phyloP scores from a whole-genome alignment of 495 filamentous ascomycete genomes.

The Penicillium goetzii region DNA sequence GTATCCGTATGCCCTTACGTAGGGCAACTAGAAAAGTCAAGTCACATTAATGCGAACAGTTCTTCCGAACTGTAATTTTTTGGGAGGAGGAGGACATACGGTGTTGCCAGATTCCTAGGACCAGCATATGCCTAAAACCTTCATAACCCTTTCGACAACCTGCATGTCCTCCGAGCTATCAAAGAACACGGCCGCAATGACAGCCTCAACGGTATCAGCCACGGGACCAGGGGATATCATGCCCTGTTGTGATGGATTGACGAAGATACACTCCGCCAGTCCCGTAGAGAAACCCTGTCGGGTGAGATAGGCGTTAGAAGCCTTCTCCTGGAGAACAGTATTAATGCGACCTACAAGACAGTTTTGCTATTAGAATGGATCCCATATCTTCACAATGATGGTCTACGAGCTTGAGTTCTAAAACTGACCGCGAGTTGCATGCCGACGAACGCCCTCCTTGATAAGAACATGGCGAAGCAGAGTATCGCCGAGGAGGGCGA shows the following conservation, averaged over 20 bases:
- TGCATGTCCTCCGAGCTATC: neutral
- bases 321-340: neutral
- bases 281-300: neutral
- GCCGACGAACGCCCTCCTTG: too few relatives aligned
- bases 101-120: neutral
- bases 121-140: neutral
- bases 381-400: too few relatives aligned
- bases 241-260: neutral
- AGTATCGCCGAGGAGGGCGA: too few relatives aligned
- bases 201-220: neutral
- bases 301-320: neutral
- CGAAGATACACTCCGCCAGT: neutral
- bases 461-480: too few relatives aligned
- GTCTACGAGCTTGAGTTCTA: too few relatives aligned
- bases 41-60: neutral
- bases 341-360: too few relatives aligned
- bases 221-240: neutral
- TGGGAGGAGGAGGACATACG: neutral
- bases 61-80: neutral
- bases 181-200: neutral
- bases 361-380: too few relatives aligned
- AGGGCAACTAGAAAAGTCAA: neutral
- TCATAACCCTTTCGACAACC: neutral
- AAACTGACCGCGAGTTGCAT: too few relatives aligned
- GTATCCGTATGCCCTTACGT: neutral